phyloP scores from a whole-genome alignment of 140 eudicot genomes.

The Ambrosia hybrid region DNA sequence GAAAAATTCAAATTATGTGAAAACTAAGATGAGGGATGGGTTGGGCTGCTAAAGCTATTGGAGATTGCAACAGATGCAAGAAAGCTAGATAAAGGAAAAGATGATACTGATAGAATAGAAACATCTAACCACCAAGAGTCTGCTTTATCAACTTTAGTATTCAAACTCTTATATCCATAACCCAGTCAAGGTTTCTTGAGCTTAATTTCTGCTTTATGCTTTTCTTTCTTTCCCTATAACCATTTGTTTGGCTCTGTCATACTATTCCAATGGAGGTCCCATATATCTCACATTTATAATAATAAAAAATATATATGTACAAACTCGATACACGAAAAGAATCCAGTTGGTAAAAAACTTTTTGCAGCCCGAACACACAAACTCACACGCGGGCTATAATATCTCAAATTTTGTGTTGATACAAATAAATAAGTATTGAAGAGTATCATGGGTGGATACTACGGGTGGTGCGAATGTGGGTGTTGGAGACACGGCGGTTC shows the following conservation, averaged over 20 bases:
- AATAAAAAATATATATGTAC: conserved; percentile 14
- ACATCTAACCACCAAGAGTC: conserved; percentile 38
- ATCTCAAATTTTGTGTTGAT: conserved; percentile 5
- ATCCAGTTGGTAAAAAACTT: conserved; percentile 23
- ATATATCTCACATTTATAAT: conserved; percentile 19
- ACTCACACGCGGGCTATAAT: conserved; percentile 14
- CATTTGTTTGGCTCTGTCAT: conserved; percentile 16
- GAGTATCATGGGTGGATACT: conserved; percentile 38
- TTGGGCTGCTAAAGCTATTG: conserved; percentile 32
- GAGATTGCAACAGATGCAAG: conserved; percentile 70
- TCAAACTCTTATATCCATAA: conserved; percentile 57
- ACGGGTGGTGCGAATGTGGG: conserved; percentile 24
- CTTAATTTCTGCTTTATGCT: conserved; percentile 73
- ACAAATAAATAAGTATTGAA: conserved; percentile 31
- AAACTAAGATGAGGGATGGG: conserved; percentile 3
- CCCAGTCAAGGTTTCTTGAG: conserved; percentile 55
- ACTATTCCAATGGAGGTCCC: conserved; percentile 29
- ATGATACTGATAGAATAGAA: conserved; percentile 37
- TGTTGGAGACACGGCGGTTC: conserved; percentile 39
- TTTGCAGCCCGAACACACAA: conserved; percentile 29
- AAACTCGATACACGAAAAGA: conserved; percentile 21
- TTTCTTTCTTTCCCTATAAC: conserved; percentile 57
- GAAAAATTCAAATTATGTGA: background rate
- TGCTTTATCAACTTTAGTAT: conserved; percentile 71
- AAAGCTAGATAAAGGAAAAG: conserved; percentile 77